A percentile compares a stretch with the other conserved stretches of the same genome.
Conservation (phyloP, 306 rosid species). For the Vachellia pachyceras region DNA sequence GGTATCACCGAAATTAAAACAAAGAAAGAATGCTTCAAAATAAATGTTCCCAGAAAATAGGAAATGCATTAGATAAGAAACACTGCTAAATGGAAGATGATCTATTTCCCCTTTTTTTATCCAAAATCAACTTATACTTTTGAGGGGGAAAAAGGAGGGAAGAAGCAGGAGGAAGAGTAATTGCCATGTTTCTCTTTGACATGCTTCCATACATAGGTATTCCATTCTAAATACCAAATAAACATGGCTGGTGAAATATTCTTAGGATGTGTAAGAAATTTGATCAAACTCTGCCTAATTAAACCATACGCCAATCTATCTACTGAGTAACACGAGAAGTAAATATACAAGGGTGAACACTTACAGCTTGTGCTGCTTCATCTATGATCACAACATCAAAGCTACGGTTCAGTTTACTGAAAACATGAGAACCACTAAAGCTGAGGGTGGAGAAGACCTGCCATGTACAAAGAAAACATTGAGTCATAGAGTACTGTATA, state of each 20-base stretch:
- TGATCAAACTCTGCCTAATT: slow-evolving; percentile 11
- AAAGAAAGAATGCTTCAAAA: neutral
- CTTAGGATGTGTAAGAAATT: slow-evolving; percentile 21
- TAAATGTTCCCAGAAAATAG: neutral
- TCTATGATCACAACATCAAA: slow-evolving; percentile 97
- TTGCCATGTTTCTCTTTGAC: neutral
- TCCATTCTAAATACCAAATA: neutral
- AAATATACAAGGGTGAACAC: slow-evolving; percentile 39
- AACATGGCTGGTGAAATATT: neutral
- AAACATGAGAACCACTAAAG: slow-evolving; percentile 80
- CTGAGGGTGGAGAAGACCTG: slow-evolving; percentile 99
- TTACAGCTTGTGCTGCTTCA: slow-evolving; percentile 99
- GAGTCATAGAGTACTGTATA: neutral
- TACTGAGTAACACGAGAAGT: slow-evolving; percentile 17
- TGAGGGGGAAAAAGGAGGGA: neutral
- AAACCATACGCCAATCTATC: slow-evolving; percentile 34
- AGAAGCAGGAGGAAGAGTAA: neutral
- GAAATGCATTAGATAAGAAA: neutral
- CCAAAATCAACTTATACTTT: neutral
- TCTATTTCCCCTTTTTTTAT: neutral
- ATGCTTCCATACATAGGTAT: slow-evolving; percentile 16
- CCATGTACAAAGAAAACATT: slow-evolving; percentile 44
- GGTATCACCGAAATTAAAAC: neutral
- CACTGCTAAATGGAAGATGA: neutral
- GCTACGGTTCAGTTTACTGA: slow-evolving; percentile 76